phyloP scores from a whole-genome alignment of 257 asterid genomes.

The Solanum acaule region DNA sequence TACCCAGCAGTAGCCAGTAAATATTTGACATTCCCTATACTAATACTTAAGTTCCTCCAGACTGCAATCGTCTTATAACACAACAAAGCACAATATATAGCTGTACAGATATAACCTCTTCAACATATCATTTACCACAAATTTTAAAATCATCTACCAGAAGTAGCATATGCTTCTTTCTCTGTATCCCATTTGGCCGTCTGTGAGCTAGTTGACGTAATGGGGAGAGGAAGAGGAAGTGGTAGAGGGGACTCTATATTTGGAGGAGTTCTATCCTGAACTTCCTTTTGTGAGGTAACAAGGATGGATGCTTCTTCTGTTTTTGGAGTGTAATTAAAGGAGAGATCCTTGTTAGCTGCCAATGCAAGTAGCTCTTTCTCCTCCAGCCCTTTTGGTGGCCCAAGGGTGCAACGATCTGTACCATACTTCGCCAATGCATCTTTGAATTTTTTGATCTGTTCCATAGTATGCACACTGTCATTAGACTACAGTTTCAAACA shows the following conservation, averaged over 20 bases:
- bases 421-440: slow-evolving; percentile 31
- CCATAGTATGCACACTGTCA: not conserved
- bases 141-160: not conserved
- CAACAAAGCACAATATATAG: not conserved
- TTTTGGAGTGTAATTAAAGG: slow-evolving; percentile 15
- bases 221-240: not conserved
- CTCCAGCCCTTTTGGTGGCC: slow-evolving; percentile 28
- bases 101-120: not conserved
- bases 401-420: slow-evolving; percentile 15
- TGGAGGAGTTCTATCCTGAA: not conserved
- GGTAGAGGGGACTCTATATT: slow-evolving; percentile 4
- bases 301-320: slow-evolving; percentile 1
- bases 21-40: not conserved
- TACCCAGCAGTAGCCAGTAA: not conserved
- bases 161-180: not conserved
- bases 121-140: not conserved
- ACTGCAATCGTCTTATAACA: not conserved
- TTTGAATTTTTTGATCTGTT: slow-evolving; percentile 34
- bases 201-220: not conserved
- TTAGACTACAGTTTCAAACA: not conserved
- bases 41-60: not conserved
- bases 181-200: not conserved
- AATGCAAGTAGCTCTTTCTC: slow-evolving; percentile 35
- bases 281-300: not conserved
- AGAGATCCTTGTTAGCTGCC: slow-evolving; percentile 20